phyloP scores from a whole-genome alignment of 2,329 filamentous ascomycete species.

The Truncatella angustata region DNA sequence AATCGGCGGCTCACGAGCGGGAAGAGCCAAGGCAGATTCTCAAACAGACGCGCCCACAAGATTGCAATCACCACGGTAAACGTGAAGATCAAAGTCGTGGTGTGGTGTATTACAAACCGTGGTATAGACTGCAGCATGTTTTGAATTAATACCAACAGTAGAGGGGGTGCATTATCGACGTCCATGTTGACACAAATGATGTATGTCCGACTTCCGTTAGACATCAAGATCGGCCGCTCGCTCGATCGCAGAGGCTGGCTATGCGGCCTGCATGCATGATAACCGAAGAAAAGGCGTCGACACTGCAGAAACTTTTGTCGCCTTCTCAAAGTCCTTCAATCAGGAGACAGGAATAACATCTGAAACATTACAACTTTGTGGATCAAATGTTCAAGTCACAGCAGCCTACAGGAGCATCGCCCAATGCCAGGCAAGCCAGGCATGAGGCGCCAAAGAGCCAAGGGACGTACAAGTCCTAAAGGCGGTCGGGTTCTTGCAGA shows the following conservation, averaged over 20 bases:
- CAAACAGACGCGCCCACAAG: not conserved
- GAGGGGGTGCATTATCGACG: no score
- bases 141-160: no score
- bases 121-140: no score
- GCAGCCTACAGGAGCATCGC: no score
- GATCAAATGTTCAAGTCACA: not conserved
- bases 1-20: not conserved
- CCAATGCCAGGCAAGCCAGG: no score
- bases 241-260: not conserved
- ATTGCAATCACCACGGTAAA: no score
- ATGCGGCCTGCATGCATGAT: not conserved
- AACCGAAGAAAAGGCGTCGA: slow-evolving; percentile 1
- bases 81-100: no score
- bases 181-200: no score
- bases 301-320: not conserved
- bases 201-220: not conserved
- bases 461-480: no score
- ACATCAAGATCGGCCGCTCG: slow-evolving; percentile 3
- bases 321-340: not conserved
- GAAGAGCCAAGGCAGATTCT: not conserved
- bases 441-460: no score
- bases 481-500: no score
- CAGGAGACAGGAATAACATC: not conserved
- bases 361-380: not conserved
- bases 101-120: not conserved